Evolutionary conservation across 768 basidiomycete genomes (phyloP).

Genomic region (Mycena indigotica): DNA sequence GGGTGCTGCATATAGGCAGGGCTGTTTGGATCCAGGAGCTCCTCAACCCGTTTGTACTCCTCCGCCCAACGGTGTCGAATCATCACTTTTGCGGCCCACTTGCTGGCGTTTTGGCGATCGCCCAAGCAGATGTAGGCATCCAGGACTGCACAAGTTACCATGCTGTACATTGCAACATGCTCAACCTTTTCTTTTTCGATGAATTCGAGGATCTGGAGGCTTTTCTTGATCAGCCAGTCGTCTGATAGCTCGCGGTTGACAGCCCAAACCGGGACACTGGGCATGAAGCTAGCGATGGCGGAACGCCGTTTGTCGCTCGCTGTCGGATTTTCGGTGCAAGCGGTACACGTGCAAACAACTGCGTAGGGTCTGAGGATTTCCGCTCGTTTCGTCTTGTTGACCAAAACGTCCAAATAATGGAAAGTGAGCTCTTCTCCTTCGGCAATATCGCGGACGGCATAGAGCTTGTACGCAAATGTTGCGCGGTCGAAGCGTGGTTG

Average conservation of each 20-base stretch:
- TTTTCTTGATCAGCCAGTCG: background rate
- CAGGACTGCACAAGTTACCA: background rate
- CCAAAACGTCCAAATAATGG: slow-evolving; percentile 26
- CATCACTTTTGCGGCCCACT: background rate
- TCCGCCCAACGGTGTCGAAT: background rate
- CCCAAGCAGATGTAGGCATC: background rate
- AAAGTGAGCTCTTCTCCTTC: slow-evolving; percentile 38
- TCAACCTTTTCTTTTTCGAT: background rate
- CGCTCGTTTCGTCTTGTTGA: slow-evolving; percentile 27
- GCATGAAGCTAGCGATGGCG: slow-evolving; percentile 1
- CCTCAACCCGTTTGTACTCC: background rate
- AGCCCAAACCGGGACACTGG: background rate
- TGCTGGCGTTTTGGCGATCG: background rate
- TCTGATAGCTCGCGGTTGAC: background rate
- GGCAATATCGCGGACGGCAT: slow-evolving; percentile 31
- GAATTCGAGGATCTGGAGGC: background rate
- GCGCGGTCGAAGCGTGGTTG: slow-evolving; percentile 24
- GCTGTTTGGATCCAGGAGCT: background rate
- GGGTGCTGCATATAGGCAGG: background rate
- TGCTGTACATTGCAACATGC: background rate
- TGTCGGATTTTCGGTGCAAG: slow-evolving; percentile 27
- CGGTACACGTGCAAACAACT: slow-evolving; percentile 34
- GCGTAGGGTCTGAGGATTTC: slow-evolving; percentile 31
- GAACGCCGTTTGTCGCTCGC: background rate
- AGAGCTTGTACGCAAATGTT: slow-evolving; percentile 33